Conservation (phyloP, 192 early-diverging fungal genomes). For the Umbelopsis sp. region DNA sequence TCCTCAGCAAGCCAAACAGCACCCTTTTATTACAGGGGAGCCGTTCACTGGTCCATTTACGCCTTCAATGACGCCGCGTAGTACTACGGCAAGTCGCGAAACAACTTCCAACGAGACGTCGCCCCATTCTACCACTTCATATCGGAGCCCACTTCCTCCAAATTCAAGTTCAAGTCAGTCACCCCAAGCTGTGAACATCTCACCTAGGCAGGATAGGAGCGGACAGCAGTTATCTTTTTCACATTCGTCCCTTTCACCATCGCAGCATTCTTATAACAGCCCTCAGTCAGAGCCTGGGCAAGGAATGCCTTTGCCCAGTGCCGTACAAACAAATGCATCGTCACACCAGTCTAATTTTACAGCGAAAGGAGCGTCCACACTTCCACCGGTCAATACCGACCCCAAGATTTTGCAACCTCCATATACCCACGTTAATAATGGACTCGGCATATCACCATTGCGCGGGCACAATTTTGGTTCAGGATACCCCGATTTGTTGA, state of each 20-base stretch:
- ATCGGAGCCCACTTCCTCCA: not conserved
- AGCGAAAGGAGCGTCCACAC: not conserved
- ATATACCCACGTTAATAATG: slow-evolving; percentile 10
- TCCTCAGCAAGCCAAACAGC: slow-evolving; percentile 89
- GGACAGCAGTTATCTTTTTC: not conserved
- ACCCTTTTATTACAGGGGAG: slow-evolving; percentile 96
- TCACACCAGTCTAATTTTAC: not conserved
- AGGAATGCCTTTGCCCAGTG: not conserved
- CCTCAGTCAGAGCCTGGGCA: not conserved
- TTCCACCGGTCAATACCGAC: not conserved
- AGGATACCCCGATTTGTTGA: not conserved
- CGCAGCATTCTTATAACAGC: not conserved
- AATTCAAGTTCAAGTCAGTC: slow-evolving; percentile 6
- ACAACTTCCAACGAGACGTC: not conserved
- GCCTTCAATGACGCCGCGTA: slow-evolving; percentile 37
- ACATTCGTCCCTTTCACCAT: not conserved
- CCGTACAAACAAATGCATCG: not conserved
- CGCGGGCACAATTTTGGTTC: not conserved
- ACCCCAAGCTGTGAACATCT: not conserved
- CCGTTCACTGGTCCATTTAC: slow-evolving; percentile 70
- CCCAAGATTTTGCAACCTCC: not conserved
- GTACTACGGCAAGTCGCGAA: not conserved
- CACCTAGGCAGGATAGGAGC: not conserved
- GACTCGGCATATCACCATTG: slow-evolving; percentile 4
- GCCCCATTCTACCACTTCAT: not conserved